Evolutionary conservation across 1,284 basidiomycete genomes (phyloP).

Genomic region (Stereum hirsutum): DNA sequence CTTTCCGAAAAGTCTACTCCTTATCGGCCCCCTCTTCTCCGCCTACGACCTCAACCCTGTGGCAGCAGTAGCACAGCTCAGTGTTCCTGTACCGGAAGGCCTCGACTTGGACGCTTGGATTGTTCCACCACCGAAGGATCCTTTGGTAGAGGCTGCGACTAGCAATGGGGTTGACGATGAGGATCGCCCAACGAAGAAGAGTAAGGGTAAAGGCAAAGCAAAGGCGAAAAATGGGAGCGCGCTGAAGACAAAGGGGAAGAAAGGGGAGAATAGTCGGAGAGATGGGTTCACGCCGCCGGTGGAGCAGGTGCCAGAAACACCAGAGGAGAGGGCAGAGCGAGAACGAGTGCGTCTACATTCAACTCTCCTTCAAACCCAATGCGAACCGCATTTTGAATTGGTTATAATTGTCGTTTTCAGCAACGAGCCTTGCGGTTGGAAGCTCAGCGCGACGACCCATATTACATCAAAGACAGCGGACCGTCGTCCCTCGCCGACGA

Average conservation of each 20-base stretch:
- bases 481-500: conserved; percentile 34
- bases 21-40: conserved; percentile 78
- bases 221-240: conserved; percentile 20
- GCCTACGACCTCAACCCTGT: conserved; percentile 84
- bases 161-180: conserved; percentile 22
- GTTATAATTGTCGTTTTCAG: conserved; percentile 27
- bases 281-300: conserved; percentile 17
- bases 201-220: conserved; percentile 40
- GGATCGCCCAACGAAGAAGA: conserved; percentile 22
- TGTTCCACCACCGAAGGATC: conserved; percentile 51
- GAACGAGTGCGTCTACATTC: conserved; percentile 39
- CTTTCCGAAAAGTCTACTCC: conserved; percentile 84
- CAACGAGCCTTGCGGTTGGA: conserved; percentile 67
- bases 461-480: conserved; percentile 65
- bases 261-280: conserved; percentile 28
- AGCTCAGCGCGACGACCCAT: conserved; percentile 75
- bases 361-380: no score
- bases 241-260: conserved; percentile 30
- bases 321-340: conserved; percentile 46
- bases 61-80: conserved; percentile 70
- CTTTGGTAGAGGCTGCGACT: conserved; percentile 13
- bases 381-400: no score
- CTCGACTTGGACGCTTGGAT: conserved; percentile 84
- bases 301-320: conserved; percentile 38
- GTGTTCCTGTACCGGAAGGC: conserved; percentile 75